Evolutionary conservation across 106 monocot genomes (phyloP), one percentile per base, ranked within the genome.

Genomic region (Phalaenopsis aphrodite): DNA sequence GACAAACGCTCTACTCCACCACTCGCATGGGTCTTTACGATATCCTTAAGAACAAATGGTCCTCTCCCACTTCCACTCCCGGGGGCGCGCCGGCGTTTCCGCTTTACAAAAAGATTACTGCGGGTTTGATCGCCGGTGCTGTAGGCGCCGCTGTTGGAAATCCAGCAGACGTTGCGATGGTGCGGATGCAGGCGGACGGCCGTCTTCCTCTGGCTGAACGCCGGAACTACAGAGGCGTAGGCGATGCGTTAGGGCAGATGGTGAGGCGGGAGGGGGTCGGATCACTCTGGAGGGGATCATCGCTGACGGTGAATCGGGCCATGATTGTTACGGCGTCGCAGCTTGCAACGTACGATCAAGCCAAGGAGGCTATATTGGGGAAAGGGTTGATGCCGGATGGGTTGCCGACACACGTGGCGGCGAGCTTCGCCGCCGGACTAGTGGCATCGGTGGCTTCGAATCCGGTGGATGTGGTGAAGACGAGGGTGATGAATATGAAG

Each of bases 111-210:
- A 92, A 92, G 85, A 89, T 92, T 84, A 78, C 84, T 21, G 92
- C 89, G 23, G 92, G 92, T 0, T 85, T 92, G 71, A 68, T 92
- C 72, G 87, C 89, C 43, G 87, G 92, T 6, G 92, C 84, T 0
- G 76, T 92, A 79, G 92, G 92, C 18, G 92, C 89, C 8, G 89
- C 89, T 3, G 89, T 92, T 23, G 89, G 92, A 4, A 92, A 92
- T 73, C 92, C 92, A 2, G 92, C 92, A 11, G 92, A 92, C 79
- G 89, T 92, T 3, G 92, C 92, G 24, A 92, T 92, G 92, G 92
- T 92, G 39, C 79, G 92, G 77, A 92, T 92, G 92, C 92, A 92
- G 78, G 92, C 89, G 43, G 92, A 92, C 80, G 92, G 92, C 12
- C 81, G 92, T 16, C 92, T 92, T 21, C 92, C 92, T 38, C 15